phyloP scores from a whole-genome alignment of 305 asterid genomes.

The Ruellia speciosa region DNA sequence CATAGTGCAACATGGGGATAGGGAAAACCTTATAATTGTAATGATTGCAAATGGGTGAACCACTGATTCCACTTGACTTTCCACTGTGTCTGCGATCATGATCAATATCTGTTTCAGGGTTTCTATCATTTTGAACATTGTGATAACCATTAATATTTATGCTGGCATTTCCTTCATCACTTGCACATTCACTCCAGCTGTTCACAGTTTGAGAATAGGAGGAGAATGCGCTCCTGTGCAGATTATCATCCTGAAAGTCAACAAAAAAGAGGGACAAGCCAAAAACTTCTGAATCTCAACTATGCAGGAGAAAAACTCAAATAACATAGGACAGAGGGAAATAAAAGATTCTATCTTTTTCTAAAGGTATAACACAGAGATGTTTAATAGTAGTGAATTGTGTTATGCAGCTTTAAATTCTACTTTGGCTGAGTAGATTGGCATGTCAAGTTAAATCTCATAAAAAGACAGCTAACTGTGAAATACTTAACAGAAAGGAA shows the following conservation, averaged over 20 bases:
- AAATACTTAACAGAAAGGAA: too few relatives aligned
- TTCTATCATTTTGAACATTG: slow-evolving; percentile 82
- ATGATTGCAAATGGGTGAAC: slow-evolving; percentile 84
- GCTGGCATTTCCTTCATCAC: slow-evolving; percentile 59
- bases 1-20: too few relatives aligned
- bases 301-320: not conserved
- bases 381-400: not conserved
- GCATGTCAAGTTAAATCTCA: too few relatives aligned
- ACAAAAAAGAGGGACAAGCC: slow-evolving; percentile 16
- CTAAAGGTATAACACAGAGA: not conserved
- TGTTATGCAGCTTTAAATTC: slow-evolving; percentile 7
- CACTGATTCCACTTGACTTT: slow-evolving; percentile 87
- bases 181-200: slow-evolving; percentile 77
- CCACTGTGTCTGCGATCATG: slow-evolving; percentile 87
- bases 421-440: not conserved
- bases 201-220: slow-evolving; percentile 72
- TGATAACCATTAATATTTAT: slow-evolving; percentile 68
- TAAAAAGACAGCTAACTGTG: too few relatives aligned
- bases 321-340: too few relatives aligned
- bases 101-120: slow-evolving; percentile 68
- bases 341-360: too few relatives aligned
- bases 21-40: slow-evolving; percentile 66
- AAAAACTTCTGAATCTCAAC: not conserved
- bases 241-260: slow-evolving; percentile 62
- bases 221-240: slow-evolving; percentile 70